These are phyloP conservation scores for Rhizopogon vesiculosus DNA, from an alignment of 768 basidiomycete species.

Conservation along the genomic window DNA sequence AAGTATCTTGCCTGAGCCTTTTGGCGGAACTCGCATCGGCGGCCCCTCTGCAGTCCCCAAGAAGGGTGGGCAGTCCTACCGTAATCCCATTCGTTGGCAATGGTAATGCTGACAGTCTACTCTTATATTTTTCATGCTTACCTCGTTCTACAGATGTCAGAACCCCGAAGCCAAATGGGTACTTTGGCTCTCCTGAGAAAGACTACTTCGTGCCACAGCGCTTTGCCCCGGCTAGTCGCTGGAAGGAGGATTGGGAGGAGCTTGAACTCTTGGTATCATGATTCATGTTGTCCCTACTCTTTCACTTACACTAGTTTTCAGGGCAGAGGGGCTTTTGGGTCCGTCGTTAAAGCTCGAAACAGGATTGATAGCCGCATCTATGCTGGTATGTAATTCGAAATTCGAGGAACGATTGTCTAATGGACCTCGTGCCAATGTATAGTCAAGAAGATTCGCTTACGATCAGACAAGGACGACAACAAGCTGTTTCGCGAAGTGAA, in stretches of 20 bases:
- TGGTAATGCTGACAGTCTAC: background rate
- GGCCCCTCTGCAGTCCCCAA: conserved; percentile 24
- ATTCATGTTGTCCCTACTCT: conserved; percentile 9
- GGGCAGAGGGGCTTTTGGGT: conserved; percentile 89
- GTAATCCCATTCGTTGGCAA: background rate
- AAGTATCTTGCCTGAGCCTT: conserved; percentile 52
- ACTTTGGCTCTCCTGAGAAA: conserved; percentile 56
- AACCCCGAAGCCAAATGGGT: conserved; percentile 42
- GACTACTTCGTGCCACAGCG: conserved; percentile 48
- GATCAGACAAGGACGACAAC: conserved; percentile 70
- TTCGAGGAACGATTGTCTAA: background rate
- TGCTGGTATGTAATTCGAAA: conserved; percentile 45
- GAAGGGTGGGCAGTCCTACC: conserved; percentile 1
- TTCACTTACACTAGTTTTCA: conserved; percentile 20
- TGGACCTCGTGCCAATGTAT: background rate
- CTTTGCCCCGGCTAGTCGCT: conserved; percentile 63
- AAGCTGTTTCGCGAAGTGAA: conserved; percentile 92
- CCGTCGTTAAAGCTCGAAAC: conserved; percentile 92
- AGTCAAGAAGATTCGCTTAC: conserved; percentile 89
- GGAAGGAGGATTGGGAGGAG: conserved; percentile 94
- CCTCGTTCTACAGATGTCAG: background rate
- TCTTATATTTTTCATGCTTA: background rate
- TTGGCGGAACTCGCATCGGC: conserved; percentile 54
- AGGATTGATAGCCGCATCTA: conserved; percentile 84
- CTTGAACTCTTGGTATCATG: conserved; percentile 67